Evolutionary conservation across 163 green algal genomes (phyloP), one percentile per base, ranked within the genome.

Genomic region (Dunaliella salina): DNA sequence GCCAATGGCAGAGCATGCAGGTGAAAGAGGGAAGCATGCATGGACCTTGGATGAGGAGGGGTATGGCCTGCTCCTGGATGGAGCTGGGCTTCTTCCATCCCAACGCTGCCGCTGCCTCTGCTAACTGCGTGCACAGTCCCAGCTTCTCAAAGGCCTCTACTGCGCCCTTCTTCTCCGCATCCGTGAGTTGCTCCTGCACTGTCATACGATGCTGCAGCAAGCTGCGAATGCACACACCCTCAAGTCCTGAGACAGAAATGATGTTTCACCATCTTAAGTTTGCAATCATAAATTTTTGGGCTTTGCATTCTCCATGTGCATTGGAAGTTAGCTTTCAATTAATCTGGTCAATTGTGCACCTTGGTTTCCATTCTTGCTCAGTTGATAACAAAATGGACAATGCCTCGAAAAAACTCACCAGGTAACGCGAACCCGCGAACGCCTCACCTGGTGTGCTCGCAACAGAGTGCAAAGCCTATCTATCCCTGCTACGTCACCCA

Each of bases 11-110:
- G 40, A 15, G 40, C 40, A 50, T 50, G 40, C 40, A 50, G 8
- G 40, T 50, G 4, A 50, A 50, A 3, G 4, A 15, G 40, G 40
- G 40, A n/a, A 50, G 40, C 8, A 8, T 8, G 40, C 40, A 50
- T 50, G 40, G 4, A 96, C 95, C 94, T 93, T 94, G 80, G 34
- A 98, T 84, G 80, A 98, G 87, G n/a, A 93, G 89, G 3, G 96
- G 96, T 8, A 98, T 87, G 0, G 95, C 93, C 86, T 98, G 92
- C 88, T 95, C 86, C 87, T 98, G 96, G 67, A 98, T 98, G 72
- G 50, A 86, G n/a, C 88, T 95, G 25, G 96, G 96, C 26, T 80
- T 82, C 88, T 96, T 96, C 95, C 95, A 98, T 5, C 95, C 94
- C 12, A 98, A 88, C 8, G 57, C 83, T 18, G 92, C 95, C 33